phyloP scores from a whole-genome alignment of 2,329 filamentous ascomycete species.

The Proliferodiscus dingleyae region DNA sequence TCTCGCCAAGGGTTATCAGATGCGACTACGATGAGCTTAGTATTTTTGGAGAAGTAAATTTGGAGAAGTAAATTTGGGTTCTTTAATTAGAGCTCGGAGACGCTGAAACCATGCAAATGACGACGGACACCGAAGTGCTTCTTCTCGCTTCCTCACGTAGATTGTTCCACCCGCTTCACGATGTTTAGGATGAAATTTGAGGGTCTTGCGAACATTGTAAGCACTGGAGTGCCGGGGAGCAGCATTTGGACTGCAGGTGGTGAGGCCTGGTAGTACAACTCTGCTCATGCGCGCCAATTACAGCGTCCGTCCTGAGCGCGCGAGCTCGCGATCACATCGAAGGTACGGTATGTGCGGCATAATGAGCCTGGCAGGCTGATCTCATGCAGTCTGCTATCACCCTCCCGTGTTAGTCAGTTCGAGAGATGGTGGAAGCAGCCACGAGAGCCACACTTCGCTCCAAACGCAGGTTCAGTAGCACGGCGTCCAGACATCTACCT shows the following conservation, averaged over 20 bases:
- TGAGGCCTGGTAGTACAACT: too few species aligned
- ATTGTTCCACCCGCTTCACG: not conserved
- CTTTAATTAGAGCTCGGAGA: not conserved
- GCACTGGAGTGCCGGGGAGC: too few species aligned
- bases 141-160: not conserved
- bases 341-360: not conserved
- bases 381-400: not conserved
- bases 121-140: not conserved
- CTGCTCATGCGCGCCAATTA: not conserved
- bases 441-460: not conserved
- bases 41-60: too few species aligned
- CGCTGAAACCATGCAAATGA: not conserved
- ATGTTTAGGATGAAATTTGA: conserved; percentile 2
- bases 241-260: too few species aligned
- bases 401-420: too few species aligned
- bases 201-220: too few species aligned
- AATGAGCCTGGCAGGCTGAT: not conserved
- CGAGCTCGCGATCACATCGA: not conserved
- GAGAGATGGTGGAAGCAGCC: not conserved
- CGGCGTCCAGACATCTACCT: too few species aligned
- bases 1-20: not conserved
- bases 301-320: too few species aligned
- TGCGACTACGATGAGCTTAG: not conserved
- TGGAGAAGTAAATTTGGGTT: not conserved
- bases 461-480: too few species aligned